Base-by-base conservation (phyloP, 768 basidiomycete genomes). In the Mycena albidolilacea region DNA sequence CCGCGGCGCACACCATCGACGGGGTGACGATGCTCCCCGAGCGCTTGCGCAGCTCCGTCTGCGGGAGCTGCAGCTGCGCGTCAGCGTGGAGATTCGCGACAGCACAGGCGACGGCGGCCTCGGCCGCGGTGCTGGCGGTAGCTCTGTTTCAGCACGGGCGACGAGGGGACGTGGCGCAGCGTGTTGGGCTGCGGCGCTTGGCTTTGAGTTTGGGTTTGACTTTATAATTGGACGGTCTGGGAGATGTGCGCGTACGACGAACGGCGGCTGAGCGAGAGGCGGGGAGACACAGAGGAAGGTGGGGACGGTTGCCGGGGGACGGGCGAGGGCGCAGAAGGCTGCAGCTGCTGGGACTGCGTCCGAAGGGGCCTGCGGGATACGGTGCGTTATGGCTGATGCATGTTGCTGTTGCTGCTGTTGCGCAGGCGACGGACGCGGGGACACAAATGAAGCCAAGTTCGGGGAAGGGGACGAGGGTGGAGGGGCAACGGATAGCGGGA, bases 11-110 rank as follows among this genome's bases (percentile, higher is more conserved):
- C 58, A 61, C 52, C 41, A 70, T 72, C 19, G 78, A 69, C 8
- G 74, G 73, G 10, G 77, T 79, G 21, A 81, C 70, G 48, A 81
- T 76, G 39, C 80, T 84, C 59, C 82, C 82, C 1, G 83, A 80
- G 37, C 82, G 79, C 61, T 80, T 82, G 43, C 82, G 78, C 54
- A 78, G 76, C 54, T 74, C 70, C 8, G 78, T 70, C 58, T 79
- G 77, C 35, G 81, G 78, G n/a, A 79, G 74, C 37, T 79, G 81
- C 2, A 81, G 73, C 35, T 80, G 80, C 30, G 78, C 57, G 74
- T 35, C 60, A 78, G 70, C 1, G 76, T 67, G 21, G 75, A 71
- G 38, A 72, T 75, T 37, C 75, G 75, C 46, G 75, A 67, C 4
- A 68, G 67, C 17, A 37, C 60, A 55, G 71, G 75, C 39, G 75